phyloP scores from a whole-genome alignment of 192 early-diverging fungal species.

The Linnemannia hyalina region DNA sequence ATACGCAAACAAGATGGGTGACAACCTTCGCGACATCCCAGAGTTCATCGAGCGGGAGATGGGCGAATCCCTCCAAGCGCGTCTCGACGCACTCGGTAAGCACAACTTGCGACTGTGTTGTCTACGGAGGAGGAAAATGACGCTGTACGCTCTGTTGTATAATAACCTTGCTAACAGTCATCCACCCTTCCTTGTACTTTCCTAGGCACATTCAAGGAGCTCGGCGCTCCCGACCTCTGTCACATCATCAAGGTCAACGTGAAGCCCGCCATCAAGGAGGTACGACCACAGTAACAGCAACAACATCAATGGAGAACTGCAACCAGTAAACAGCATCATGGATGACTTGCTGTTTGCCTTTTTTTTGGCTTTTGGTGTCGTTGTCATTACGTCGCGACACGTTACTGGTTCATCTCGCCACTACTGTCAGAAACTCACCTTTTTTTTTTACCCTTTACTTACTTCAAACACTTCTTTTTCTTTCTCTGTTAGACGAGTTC shows the following conservation, averaged over 20 bases:
- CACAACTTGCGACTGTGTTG: background rate
- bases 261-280: slow-evolving; percentile 83
- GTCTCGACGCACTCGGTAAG: slow-evolving; percentile 93
- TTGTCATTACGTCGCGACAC: background rate
- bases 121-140: no score
- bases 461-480: background rate
- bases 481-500: slow-evolving; percentile 78
- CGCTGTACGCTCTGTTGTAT: no score
- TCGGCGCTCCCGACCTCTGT: slow-evolving; percentile 98
- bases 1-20: slow-evolving; percentile 35
- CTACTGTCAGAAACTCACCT: background rate
- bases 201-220: slow-evolving; percentile 86
- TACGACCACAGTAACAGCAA: slow-evolving; percentile 36
- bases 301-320: background rate
- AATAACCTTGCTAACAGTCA: background rate
- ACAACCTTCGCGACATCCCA: slow-evolving; percentile 87
- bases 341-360: background rate
- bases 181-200: slow-evolving; percentile 11
- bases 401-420: background rate
- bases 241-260: slow-evolving; percentile 95
- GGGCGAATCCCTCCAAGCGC: slow-evolving; percentile 87
- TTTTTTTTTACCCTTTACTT: background rate
- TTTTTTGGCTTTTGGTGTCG: background rate
- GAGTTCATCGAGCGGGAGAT: slow-evolving; percentile 97
- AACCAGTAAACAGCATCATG: background rate